Conservation (phyloP, 345 rosid species). For the Arabidopsis arenosa region DNA sequence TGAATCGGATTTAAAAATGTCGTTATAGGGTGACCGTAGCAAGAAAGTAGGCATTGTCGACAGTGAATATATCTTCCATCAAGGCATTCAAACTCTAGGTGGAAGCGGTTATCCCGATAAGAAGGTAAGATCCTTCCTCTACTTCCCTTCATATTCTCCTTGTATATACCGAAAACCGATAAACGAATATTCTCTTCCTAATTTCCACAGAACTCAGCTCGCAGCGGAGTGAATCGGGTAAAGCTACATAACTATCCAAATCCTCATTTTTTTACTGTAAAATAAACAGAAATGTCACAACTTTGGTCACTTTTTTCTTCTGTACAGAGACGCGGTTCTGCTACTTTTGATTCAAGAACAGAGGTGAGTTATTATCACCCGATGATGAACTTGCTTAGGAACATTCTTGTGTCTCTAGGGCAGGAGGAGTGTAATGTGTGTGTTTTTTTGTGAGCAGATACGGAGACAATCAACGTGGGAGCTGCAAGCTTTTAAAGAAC, state of each 20-base stretch:
- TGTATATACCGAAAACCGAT: slow-evolving; percentile 2
- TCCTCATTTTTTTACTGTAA: slow-evolving; percentile 1
- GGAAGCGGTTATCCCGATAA: slow-evolving; percentile 56
- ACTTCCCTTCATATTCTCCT: slow-evolving; percentile 3
- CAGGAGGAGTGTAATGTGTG: slow-evolving; percentile 6
- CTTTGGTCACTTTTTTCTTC: neutral
- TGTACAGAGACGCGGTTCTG: slow-evolving; percentile 38
- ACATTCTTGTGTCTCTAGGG: neutral
- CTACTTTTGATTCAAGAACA: slow-evolving; percentile 43
- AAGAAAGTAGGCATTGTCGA: slow-evolving; percentile 92
- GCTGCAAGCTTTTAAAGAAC: slow-evolving; percentile 63
- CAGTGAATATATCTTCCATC: slow-evolving; percentile 82
- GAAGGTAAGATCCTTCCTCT: slow-evolving; percentile 51
- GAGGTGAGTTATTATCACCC: slow-evolving; percentile 26
- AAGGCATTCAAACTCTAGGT: slow-evolving; percentile 89
- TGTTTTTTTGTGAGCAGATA: slow-evolving; percentile 55
- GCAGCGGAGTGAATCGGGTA: slow-evolving; percentile 24
- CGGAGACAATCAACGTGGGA: slow-evolving; percentile 94
- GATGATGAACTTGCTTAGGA: neutral
- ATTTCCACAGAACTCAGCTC: slow-evolving; percentile 39
- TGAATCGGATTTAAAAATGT: neutral
- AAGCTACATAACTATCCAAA: slow-evolving; percentile 8
- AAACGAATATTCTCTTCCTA: neutral
- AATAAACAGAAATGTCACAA: neutral
- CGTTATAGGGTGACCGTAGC: slow-evolving; percentile 82